Base-by-base conservation (phyloP, 768 basidiomycete species). In the Termitomyces sp. region DNA sequence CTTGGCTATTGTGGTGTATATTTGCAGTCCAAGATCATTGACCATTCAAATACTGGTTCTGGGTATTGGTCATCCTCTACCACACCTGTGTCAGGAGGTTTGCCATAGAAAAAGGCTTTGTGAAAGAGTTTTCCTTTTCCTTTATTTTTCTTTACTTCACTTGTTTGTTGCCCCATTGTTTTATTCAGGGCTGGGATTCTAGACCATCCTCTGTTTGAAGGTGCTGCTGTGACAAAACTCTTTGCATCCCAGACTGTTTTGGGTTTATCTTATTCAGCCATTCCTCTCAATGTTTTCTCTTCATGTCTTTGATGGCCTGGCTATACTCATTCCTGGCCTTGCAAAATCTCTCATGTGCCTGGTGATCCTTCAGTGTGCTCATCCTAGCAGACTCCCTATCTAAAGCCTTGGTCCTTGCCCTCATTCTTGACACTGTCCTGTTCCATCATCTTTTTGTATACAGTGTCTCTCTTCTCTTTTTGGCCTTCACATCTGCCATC, bases 51-150 rank as follows among this genome's bases (percentile, higher is more conserved):
- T 0, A 58, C 56, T 8, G 69, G 69, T 1, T 46, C 48, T 3
- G 6, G 38, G n/a, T 40, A 77, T 1, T 56, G 40, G 7, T 51
- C 54, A 40, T 65, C n/a, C 43, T 0, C 14, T 32, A 60, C 62
- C 1, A 68, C 54, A 5, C 31, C 14, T 0, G 42, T 17, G 0
- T 56, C 37, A 4, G 2, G 14, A 31, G 58, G 61, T 29, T 58
- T 56, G 5, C 53, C 21, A 11, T 57, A 67, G 56, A 78, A 76
- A 63, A 76, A 76, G 0, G 61, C 57, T 9, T 64, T 47, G 5
- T 57, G 49, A 5, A 73, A 56, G 1, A 55, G 38, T 3, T 35
- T 54, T 0, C 60, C 63, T 40, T 74, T 75, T 0, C 60, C 66
- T 17, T 63, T 43, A 21, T 71, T 73, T 31, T 65, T 57, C 5